Percentiles rank a stretch among this genome's conserved stretches.
These are phyloP conservation scores for Yamadazyma scolyti DNA, from an alignment of 805 yeast species.

Conservation along the genomic window DNA sequence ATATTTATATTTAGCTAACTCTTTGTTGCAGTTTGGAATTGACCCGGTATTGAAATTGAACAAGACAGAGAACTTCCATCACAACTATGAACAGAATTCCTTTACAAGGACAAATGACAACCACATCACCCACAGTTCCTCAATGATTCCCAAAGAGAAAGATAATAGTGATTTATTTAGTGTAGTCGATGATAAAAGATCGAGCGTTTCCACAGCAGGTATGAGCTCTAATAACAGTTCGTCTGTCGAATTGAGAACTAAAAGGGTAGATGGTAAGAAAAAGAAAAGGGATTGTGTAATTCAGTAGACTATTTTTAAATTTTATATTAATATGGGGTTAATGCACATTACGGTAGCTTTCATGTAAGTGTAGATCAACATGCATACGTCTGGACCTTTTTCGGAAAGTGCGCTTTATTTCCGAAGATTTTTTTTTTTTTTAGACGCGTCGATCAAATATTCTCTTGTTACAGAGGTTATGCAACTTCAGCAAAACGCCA, in stretches of 20 bases:
- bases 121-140: too few relatives aligned
- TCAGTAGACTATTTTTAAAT: constrained; percentile 3
- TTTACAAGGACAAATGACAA: too few relatives aligned
- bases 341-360: not conserved
- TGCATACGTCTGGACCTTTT: too few relatives aligned
- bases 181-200: constrained; percentile 7
- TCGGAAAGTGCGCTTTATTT: too few relatives aligned
- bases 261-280: constrained; percentile 12
- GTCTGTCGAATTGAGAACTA: constrained; percentile 3
- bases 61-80: constrained; percentile 3
- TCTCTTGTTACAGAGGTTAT: too few relatives aligned
- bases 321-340: too few relatives aligned
- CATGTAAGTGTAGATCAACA: too few relatives aligned
- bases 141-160: not conserved
- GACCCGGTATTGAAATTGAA: constrained; percentile 39
- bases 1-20: constrained; percentile 65
- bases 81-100: too few relatives aligned
- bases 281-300: constrained; percentile 28
- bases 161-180: constrained; percentile 9
- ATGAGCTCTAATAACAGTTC: not conserved
- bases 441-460: too few relatives aligned
- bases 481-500: too few relatives aligned
- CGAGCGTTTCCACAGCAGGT: constrained; percentile 9
- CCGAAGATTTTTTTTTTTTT: too few relatives aligned
- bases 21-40: constrained; percentile 57